Percentiles rank a stretch among this genome's conserved stretches.
Evolutionary conservation across 108 stramenopile species (phyloP).

Genomic region (Pseudonitzschia multiseries): DNA sequence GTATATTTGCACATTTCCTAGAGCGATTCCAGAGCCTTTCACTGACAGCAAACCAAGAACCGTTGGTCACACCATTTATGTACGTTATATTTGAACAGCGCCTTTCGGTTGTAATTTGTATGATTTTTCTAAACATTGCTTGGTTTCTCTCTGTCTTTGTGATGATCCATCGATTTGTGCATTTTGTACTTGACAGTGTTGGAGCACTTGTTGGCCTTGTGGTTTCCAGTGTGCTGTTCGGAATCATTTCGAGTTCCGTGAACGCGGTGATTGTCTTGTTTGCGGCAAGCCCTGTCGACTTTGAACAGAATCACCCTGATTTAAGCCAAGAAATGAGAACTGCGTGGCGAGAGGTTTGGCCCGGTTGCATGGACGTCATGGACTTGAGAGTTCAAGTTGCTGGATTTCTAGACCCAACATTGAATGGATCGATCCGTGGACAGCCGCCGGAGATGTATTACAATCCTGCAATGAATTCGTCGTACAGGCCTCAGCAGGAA

Average conservation of each 20-base stretch:
- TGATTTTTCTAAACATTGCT: slow-evolving; percentile 4
- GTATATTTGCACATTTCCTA: slow-evolving; percentile 63
- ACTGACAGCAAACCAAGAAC: slow-evolving; percentile 48
- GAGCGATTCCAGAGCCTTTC: slow-evolving; percentile 51
- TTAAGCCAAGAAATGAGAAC: slow-evolving; percentile 75
- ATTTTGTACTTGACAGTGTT: slow-evolving; percentile 26
- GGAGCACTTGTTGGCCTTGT: slow-evolving; percentile 76
- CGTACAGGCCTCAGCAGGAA: slow-evolving; percentile 4
- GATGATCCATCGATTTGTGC: background rate
- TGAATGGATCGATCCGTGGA: slow-evolving; percentile 17
- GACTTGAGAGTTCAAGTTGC: slow-evolving; percentile 46
- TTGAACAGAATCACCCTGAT: slow-evolving; percentile 82
- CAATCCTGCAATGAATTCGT: slow-evolving; percentile 2
- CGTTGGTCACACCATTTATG: slow-evolving; percentile 57
- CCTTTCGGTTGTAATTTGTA: background rate
- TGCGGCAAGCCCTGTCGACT: slow-evolving; percentile 82
- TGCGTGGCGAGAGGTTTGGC: slow-evolving; percentile 89
- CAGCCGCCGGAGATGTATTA: slow-evolving; percentile 3
- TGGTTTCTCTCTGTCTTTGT: background rate
- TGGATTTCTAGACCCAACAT: slow-evolving; percentile 22
- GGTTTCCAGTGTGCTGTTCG: slow-evolving; percentile 69
- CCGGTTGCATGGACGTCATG: slow-evolving; percentile 77
- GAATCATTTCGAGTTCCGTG: slow-evolving; percentile 78
- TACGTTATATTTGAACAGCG: slow-evolving; percentile 27
- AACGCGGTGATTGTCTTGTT: slow-evolving; percentile 89